Evolutionary conservation across 2,329 filamentous ascomycete species (phyloP), one percentile per base, ranked within the genome.

Genomic region (Stagonosporopsis rhizophila): DNA sequence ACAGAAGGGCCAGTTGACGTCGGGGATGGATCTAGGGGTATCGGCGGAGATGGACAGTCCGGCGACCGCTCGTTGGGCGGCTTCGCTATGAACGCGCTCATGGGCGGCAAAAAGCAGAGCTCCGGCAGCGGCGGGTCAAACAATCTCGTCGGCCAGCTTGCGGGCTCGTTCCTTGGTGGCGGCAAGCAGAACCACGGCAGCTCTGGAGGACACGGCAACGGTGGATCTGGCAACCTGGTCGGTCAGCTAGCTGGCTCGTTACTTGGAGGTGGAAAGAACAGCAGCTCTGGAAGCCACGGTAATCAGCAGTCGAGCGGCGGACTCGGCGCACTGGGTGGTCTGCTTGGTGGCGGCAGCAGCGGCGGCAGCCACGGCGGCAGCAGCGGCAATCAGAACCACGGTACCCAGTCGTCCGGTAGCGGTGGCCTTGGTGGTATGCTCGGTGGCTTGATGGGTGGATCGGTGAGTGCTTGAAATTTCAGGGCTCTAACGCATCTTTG

Each of bases 1-100:
- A 40, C 66, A 55, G 58, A 70, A 39, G 62, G 73, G n/a, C 64
- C 70, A 64, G 39, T 66, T 11, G 54, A 52, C n/a, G 61, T 56
- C 12, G 67, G 56, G 25, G 82, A 83, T 38, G 81, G 79, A 32
- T 79, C 79, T 52, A 78, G 83, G 65, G 82, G 81, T 48, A 67
- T 78, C 34, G 53, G 47, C 25, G 53, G 47, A 8, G 82, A 83
- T 60, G 84, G 83, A 4, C 80, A 79, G 23, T 77, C 79, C 25
- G 82, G 85, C 30, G 87, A 90, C 54, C 65, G 73, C 42, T 67
- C 87, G 37, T 75, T 90, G 52, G 86, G 87, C 59, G 82, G 78
- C 67, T 82, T 88, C 71, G 85, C 87, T 12, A 80, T 86, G 74
- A 88, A 87, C 68, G 78, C 84, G 40, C 78, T 89, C 37, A 69